These are phyloP conservation scores for Cladosporium sp. DNA, from an alignment of 2,329 filamentous ascomycete species.

Conservation along the genomic window DNA sequence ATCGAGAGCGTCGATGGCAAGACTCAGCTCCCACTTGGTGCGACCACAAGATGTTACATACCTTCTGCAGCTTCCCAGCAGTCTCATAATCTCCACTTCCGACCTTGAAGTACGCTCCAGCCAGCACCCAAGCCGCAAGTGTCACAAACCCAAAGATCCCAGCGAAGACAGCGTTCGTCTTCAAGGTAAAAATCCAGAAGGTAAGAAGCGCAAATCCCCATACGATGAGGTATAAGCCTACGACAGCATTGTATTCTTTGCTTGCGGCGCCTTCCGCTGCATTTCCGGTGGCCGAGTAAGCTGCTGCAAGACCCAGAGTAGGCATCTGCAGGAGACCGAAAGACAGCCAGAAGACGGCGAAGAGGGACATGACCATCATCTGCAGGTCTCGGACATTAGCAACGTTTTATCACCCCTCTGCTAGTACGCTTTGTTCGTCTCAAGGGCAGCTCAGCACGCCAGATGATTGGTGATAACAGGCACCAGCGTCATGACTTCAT, in stretches of 20 bases:
- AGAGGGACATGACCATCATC: conserved; percentile 56
- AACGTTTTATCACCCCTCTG: no score
- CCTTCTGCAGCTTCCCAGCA: conserved; percentile 49
- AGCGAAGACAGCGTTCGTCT: neutral
- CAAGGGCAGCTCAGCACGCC: no score
- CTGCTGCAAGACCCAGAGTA: conserved; percentile 47
- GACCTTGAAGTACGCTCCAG: conserved; percentile 52
- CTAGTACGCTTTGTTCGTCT: no score
- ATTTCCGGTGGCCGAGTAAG: conserved; percentile 44
- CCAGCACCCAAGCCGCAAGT: conserved; percentile 47
- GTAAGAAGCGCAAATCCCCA: neutral
- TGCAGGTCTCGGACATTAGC: no score
- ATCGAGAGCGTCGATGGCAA: neutral
- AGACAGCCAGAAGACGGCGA: conserved; percentile 55
- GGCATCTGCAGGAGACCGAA: conserved; percentile 55
- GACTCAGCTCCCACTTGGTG: no score
- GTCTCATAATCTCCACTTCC: conserved; percentile 45
- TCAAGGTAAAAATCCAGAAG: neutral
- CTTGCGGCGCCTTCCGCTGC: conserved; percentile 48
- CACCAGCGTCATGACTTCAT: no score
- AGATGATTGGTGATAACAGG: no score
- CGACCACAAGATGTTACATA: conserved; percentile 26
- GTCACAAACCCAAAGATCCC: conserved; percentile 46
- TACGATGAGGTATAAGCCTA: conserved; percentile 41
- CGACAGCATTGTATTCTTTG: conserved; percentile 50